These are phyloP conservation scores for Chaetomiaceae sp. DNA, from an alignment of 2,329 filamentous ascomycete species.

Conservation along the genomic window DNA sequence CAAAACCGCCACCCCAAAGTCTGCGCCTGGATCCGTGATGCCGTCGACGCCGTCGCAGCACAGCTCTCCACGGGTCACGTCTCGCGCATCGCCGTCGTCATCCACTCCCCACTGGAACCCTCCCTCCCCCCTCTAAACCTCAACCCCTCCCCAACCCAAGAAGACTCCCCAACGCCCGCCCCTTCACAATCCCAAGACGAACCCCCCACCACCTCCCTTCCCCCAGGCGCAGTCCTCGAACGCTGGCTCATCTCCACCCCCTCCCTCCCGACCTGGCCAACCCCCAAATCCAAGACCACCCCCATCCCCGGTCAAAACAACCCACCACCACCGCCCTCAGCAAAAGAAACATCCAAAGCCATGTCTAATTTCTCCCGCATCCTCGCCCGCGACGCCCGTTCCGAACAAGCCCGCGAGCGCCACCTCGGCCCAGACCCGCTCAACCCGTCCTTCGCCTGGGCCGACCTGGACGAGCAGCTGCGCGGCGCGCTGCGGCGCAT, in stretches of 20 bases:
- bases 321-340: background rate
- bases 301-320: conserved; percentile 23
- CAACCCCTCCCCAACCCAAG: conserved; percentile 19
- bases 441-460: conserved; percentile 40
- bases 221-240: conserved; percentile 46
- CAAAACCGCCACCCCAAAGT: conserved; percentile 83
- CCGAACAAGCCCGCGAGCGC: conserved; percentile 23
- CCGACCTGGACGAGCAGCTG: conserved; percentile 68
- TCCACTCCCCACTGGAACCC: conserved; percentile 36
- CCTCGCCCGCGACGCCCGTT: conserved; percentile 15
- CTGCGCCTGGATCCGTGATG: conserved; percentile 80
- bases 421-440: background rate
- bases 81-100: conserved; percentile 44
- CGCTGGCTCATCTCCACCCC: conserved; percentile 58
- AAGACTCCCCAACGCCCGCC: background rate
- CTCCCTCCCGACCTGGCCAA: conserved; percentile 45
- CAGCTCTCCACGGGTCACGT: conserved; percentile 60
- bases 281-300: background rate
- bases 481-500: conserved; percentile 62
- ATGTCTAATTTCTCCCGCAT: conserved; percentile 28
- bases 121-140: background rate
- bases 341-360: conserved; percentile 24
- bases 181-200: background rate
- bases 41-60: conserved; percentile 64
- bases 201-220: conserved; percentile 1